Conservation (phyloP, 73 alveolate species). For the Tetrahymena elliotti region DNA sequence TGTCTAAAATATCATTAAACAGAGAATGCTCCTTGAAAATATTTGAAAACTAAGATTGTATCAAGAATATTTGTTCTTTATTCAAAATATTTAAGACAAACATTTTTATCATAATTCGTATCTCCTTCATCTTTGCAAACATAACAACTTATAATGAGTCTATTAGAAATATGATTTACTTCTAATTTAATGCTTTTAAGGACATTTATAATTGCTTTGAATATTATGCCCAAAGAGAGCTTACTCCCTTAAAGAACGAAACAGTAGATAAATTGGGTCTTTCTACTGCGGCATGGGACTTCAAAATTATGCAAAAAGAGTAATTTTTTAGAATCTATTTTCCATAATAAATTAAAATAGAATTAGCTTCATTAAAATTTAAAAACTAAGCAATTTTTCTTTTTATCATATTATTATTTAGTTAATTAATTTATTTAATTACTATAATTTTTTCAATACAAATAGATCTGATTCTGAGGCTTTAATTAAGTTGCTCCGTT, state of each 20-base stretch:
- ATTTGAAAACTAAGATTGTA: conserved; percentile 7
- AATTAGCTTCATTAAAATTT: no score
- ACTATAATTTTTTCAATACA: no score
- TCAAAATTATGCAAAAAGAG: conserved; percentile 27
- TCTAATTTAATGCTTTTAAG: conserved; percentile 9
- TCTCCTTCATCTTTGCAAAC: conserved; percentile 36
- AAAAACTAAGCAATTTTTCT: no score
- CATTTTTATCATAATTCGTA: conserved; percentile 24
- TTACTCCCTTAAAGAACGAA: conserved; percentile 1
- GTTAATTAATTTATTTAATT: no score
- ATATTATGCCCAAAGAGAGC: conserved; percentile 21
- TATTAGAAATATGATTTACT: conserved; percentile 24
- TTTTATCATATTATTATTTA: no score
- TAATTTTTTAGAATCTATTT: no score
- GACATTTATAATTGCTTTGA: conserved; percentile 30
- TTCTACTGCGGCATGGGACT: conserved; percentile 41
- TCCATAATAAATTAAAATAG: no score
- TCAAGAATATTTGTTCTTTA: conserved; percentile 19
- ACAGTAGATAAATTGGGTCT: conserved; percentile 13
- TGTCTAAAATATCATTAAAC: conserved; percentile 28
- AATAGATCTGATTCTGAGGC: conserved; percentile 45
- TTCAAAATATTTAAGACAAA: conserved; percentile 24
- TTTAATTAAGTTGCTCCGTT: conserved; percentile 15
- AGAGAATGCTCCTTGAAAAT: conserved; percentile 24
- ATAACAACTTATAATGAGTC: conserved; percentile 38